Evolutionary conservation across 2,329 filamentous ascomycete genomes (phyloP).

Genomic region (Colletotrichum tropicicola): DNA sequence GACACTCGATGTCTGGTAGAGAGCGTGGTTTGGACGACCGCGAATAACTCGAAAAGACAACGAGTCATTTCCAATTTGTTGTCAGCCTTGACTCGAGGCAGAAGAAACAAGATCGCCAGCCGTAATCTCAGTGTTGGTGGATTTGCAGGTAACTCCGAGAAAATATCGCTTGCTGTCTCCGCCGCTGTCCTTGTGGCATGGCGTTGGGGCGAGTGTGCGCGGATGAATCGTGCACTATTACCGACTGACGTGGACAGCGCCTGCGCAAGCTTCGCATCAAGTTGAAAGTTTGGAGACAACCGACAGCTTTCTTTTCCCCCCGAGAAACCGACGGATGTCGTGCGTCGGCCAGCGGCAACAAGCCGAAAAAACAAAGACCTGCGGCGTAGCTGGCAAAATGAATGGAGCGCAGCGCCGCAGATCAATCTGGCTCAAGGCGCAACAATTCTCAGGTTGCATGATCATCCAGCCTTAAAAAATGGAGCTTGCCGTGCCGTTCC

Average conservation of each 20-base stretch:
- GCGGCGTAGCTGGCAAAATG: not conserved
- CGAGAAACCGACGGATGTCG: not conserved
- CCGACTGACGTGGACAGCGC: constrained; percentile 2
- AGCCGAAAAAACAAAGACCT: not conserved
- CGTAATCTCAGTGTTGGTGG: not conserved
- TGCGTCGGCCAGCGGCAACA: not conserved
- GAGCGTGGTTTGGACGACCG: constrained; percentile 11
- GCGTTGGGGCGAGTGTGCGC: not conserved
- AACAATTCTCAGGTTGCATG: constrained; percentile 20
- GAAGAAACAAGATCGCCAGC: not conserved
- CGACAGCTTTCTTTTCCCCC: not conserved
- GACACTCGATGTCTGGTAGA: constrained; percentile 1
- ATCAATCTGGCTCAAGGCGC: constrained; percentile 17
- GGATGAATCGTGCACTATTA: constrained; percentile 6
- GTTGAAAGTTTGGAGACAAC: constrained; percentile 2
- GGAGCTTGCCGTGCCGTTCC: constrained; percentile 20
- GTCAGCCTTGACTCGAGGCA: constrained; percentile 7
- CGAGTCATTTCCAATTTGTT: constrained; percentile 6
- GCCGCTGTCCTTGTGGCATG: not conserved
- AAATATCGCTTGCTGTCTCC: not conserved
- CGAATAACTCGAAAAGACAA: not conserved
- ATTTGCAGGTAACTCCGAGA: not conserved
- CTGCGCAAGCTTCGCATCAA: constrained; percentile 10
- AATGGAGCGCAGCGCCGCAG: not conserved
- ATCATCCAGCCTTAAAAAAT: constrained; percentile 25